Percentiles rank a stretch among this genome's conserved stretches.
These are phyloP conservation scores for Aeschynomene evenia DNA, from an alignment of 306 rosid species.

Conservation along the genomic window DNA sequence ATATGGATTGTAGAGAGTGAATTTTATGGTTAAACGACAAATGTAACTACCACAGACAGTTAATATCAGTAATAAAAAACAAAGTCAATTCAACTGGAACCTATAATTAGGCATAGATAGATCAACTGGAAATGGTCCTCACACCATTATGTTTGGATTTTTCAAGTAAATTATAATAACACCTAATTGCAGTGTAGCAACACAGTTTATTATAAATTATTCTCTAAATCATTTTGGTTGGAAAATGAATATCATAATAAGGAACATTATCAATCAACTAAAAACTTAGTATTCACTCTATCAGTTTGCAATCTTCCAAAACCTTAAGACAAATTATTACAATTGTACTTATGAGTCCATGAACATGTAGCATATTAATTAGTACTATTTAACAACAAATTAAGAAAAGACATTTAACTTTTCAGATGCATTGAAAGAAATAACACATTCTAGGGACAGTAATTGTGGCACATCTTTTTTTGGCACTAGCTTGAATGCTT, in stretches of 20 bases:
- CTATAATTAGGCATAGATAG: neutral
- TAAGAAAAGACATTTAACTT: neutral
- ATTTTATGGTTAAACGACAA: neutral
- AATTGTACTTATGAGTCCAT: slow-evolving; percentile 3
- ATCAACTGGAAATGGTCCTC: neutral
- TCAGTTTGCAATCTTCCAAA: slow-evolving; percentile 17
- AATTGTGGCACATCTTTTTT: neutral
- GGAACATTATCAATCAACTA: neutral
- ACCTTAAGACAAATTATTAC: slow-evolving; percentile 30
- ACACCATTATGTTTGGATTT: too few relatives aligned
- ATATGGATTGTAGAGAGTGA: neutral
- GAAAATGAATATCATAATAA: neutral
- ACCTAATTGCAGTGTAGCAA: too few relatives aligned
- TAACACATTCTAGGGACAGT: slow-evolving; percentile 29
- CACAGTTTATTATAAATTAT: neutral
- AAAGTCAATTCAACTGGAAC: neutral
- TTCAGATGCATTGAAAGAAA: slow-evolving; percentile 3
- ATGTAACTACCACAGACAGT: neutral
- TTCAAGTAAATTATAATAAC: too few relatives aligned
- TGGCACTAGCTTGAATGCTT: neutral
- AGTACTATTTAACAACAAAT: neutral
- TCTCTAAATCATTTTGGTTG: neutral
- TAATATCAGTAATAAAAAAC: neutral
- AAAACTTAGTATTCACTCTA: slow-evolving; percentile 1
- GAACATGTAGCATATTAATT: slow-evolving; percentile 24